Base-by-base conservation (phyloP, 1,284 basidiomycete genomes). In the Ceratobasidium sp. region DNA sequence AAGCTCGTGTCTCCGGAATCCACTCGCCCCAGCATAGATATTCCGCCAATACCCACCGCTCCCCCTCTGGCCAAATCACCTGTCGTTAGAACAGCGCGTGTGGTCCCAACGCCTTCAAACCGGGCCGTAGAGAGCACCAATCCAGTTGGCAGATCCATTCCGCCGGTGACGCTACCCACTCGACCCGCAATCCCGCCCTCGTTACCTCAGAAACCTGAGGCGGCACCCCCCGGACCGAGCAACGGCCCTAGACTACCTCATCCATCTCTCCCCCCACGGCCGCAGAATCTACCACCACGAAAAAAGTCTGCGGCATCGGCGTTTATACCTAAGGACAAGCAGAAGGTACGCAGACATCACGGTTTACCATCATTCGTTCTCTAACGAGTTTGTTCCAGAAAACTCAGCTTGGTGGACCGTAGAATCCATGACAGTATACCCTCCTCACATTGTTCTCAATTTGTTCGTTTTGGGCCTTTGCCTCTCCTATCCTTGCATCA, bases 301-400 rank as follows among this genome's bases (percentile, higher is more conserved):
- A 74, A 64, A 23, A 74, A 74, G 70, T 33, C 57, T 10, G 57
- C 44, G 15, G 59, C 52, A 13, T 74, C 70, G 5, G 70, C 70
- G 23, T 74, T 74, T 52, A 74, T 74, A 48, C 70, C 70, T 10
- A 74, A 74, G 20, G 59, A 46, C 28, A 61, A 74, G n/a, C 70
- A 74, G 28, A 74, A 62, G 57, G 70, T 74, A 54, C 46, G 46
- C 10, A 23, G 23, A 20, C 48, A 26, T 26, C 33, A n/a, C 20
- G 12, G 6, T 66, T 20, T n/a, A 7, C 26, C 23, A 9, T 10
- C 23, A 23, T 15, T 42, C 40, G 38, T n/a, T 4, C 28, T 3
- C 42, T 59, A 38, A 57, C 56, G 6, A 46, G 46, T 20, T 23
- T 42, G n/a, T 46, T 59, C 2, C 26, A 74, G 70, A 74, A 74